These are phyloP conservation scores for Alternaria sp. DNA, from an alignment of 2,329 filamentous ascomycete species.

Conservation along the genomic window DNA sequence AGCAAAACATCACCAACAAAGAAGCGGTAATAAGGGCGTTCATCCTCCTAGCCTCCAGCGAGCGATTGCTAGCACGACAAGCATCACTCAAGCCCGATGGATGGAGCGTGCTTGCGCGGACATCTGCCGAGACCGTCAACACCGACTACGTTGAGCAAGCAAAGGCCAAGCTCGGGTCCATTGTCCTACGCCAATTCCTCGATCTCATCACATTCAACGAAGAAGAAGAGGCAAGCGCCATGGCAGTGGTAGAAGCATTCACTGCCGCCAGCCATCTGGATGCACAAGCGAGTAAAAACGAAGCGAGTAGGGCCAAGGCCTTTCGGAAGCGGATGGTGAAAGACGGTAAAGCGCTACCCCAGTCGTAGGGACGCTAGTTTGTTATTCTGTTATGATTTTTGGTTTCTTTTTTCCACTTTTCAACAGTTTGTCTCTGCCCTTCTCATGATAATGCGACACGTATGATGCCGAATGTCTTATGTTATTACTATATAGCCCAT, in stretches of 20 bases:
- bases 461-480: slow-evolving; percentile 22
- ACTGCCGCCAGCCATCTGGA: slow-evolving; percentile 39
- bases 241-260: slow-evolving; percentile 40
- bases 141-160: slow-evolving; percentile 36
- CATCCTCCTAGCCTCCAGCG: slow-evolving; percentile 33
- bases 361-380: slow-evolving; percentile 7
- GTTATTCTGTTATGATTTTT: slow-evolving; percentile 6
- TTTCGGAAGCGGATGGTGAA: slow-evolving; percentile 36
- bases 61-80: slow-evolving; percentile 39
- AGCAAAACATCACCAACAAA: slow-evolving; percentile 30
- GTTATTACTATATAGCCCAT: slow-evolving; percentile 22
- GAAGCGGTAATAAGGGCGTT: slow-evolving; percentile 36
- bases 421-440: slow-evolving; percentile 11
- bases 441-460: slow-evolving; percentile 23
- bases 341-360: slow-evolving; percentile 9
- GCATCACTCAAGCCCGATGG: slow-evolving; percentile 27
- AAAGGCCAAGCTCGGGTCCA: slow-evolving; percentile 36
- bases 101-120: slow-evolving; percentile 40
- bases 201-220: slow-evolving; percentile 36
- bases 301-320: slow-evolving; percentile 32
- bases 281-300: slow-evolving; percentile 23
- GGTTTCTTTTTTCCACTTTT: slow-evolving; percentile 3
- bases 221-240: slow-evolving; percentile 23
- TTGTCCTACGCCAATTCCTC: slow-evolving; percentile 38
- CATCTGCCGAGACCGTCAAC: slow-evolving; percentile 25